These are phyloP conservation scores for Metschnikowia cerradonensis DNA, from an alignment of 805 yeast species.

Conservation along the genomic window DNA sequence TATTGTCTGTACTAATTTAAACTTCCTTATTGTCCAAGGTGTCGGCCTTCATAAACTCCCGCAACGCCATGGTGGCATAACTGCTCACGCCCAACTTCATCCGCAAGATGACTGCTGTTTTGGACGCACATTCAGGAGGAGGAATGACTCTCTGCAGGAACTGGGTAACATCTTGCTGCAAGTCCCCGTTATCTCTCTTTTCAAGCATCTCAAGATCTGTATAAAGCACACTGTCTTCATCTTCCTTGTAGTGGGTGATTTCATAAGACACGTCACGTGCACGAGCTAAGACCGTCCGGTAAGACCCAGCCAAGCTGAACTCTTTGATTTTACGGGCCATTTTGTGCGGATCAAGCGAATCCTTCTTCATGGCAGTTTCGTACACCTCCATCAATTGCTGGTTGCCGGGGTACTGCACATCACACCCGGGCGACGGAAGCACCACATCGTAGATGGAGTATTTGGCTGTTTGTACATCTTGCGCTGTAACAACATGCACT, in stretches of 20 bases:
- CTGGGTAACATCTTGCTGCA: slow-evolving; percentile 11
- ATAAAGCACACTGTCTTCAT: slow-evolving; percentile 67
- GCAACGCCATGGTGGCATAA: slow-evolving; percentile 95
- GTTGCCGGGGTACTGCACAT: slow-evolving; percentile 79
- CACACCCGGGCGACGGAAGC: slow-evolving; percentile 95
- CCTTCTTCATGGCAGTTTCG: slow-evolving; percentile 68
- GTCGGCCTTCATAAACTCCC: slow-evolving; percentile 82
- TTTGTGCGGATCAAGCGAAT: slow-evolving; percentile 75
- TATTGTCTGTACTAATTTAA: too few relatives aligned
- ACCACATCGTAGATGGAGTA: slow-evolving; percentile 79
- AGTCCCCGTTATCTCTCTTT: slow-evolving; percentile 17
- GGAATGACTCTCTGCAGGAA: slow-evolving; percentile 21
- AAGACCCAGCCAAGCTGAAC: slow-evolving; percentile 88
- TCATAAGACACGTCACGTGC: slow-evolving; percentile 63
- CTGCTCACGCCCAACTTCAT: slow-evolving; percentile 81
- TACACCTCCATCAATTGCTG: slow-evolving; percentile 56
- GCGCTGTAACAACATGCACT: slow-evolving; percentile 72
- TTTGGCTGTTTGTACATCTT: slow-evolving; percentile 56
- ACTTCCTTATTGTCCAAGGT: too few relatives aligned
- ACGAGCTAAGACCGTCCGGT: slow-evolving; percentile 66
- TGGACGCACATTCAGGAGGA: slow-evolving; percentile 29
- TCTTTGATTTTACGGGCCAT: slow-evolving; percentile 86
- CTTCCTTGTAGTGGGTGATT: slow-evolving; percentile 56
- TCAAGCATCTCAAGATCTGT: slow-evolving; percentile 62
- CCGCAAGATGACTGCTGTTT: slow-evolving; percentile 67